Evolutionary conservation across 768 basidiomycete species (phyloP), one percentile per base, ranked within the genome.

Genomic region (Xerocomus potaroensis): DNA sequence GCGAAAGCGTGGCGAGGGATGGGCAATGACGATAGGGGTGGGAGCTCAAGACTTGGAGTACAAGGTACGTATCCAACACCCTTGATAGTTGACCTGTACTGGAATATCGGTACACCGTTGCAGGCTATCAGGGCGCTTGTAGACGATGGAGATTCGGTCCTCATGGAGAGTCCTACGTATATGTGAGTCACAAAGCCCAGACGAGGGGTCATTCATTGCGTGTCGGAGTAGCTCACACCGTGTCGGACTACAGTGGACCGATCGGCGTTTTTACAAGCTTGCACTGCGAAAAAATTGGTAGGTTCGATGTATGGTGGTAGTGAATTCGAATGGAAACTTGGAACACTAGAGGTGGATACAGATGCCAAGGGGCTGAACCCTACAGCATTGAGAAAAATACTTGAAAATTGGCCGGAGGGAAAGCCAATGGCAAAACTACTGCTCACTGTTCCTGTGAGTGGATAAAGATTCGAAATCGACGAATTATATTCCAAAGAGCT

Each of bases 111-210:
- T 10, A 12, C 19, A 27, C 23, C 21, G 24, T 16, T 8, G 23
- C 35, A 91, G 85, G 82, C 80, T n/a, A 76, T 87, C 43, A 62
- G n/a, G n/a, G n/a, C n/a, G n/a, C n/a, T n/a, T n/a, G n/a, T n/a
- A n/a, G n/a, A n/a, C n/a, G n/a, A n/a, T n/a, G n/a, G n/a, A n/a
- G n/a, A n/a, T n/a, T n/a, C n/a, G n/a, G n/a, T n/a, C n/a, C 68
- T 91, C n/a, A 75, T 92, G 18, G 89, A 92, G 61, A 78, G 81
- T 0, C 84, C 86, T 19, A 80, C 78, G 38, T 87, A 87, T 62
- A 76, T 79, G 80, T 81, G 49, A 51, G 75, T 66, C 27, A n/a
- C 66, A 32, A n/a, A 12, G 18, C 43, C 22, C 18, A 19, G 24
- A 37, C 11, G 8, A n/a, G 24, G 24, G 21, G 30, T 37, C 11